Evolutionary conservation across 2,329 filamentous ascomycete species (phyloP).

Genomic region (Cytospora piceicola): DNA sequence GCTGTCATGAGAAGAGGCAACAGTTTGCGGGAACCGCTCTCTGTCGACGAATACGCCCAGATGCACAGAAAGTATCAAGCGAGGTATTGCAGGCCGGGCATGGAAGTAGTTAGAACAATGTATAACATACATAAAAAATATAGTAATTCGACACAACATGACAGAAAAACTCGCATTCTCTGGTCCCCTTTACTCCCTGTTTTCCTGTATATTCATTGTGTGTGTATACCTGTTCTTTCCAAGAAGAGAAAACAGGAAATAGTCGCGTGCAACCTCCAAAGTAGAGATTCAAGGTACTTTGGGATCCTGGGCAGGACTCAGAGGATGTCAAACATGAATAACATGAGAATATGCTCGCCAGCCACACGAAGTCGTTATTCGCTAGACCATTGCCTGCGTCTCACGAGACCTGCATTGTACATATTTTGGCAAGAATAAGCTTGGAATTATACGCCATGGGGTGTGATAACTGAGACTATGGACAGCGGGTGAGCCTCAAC

Average conservation of each 20-base stretch:
- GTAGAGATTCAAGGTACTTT: not conserved
- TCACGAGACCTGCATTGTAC: not conserved
- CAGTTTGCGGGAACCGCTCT: conserved; percentile 1
- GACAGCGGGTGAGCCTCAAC: not conserved
- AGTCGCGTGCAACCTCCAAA: not conserved
- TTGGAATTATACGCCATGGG: not conserved
- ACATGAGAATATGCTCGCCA: not conserved
- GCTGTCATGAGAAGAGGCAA: conserved; percentile 11
- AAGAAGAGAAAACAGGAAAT: not conserved
- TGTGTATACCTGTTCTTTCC: no score
- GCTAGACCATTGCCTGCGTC: no score
- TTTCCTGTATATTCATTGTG: no score
- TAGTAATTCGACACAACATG: conserved; percentile 23
- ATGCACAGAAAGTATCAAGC: conserved; percentile 13
- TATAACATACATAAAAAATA: conserved; percentile 19
- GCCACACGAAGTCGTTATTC: not conserved
- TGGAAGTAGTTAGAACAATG: not conserved
- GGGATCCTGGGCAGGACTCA: not conserved
- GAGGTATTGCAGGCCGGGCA: not conserved
- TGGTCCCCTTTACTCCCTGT: no score
- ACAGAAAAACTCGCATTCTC: no score
- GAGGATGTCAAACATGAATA: not conserved
- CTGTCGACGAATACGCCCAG: conserved; percentile 16
- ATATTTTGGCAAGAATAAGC: not conserved
- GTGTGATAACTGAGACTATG: not conserved